These are phyloP conservation scores for Pseudogymnoascus sp. DNA, from an alignment of 2,329 filamentous ascomycete genomes.

Conservation along the genomic window DNA sequence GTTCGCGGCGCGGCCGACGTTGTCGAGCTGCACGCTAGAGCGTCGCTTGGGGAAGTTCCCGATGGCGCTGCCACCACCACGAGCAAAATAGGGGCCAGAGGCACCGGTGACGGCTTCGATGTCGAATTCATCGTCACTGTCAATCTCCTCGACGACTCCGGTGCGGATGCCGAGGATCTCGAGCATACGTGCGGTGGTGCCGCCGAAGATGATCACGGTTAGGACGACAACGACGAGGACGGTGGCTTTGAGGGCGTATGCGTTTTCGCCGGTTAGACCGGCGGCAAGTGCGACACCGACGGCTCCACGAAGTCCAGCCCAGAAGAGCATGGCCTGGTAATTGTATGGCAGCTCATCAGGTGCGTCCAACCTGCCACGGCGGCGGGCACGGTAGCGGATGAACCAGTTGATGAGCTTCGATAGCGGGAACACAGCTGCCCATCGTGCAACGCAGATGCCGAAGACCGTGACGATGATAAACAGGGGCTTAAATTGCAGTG, in stretches of 20 bases:
- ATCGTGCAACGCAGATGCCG: slow-evolving; percentile 86
- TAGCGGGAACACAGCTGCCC: slow-evolving; percentile 89
- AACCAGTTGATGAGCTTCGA: slow-evolving; percentile 88
- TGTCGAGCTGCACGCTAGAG: slow-evolving; percentile 47
- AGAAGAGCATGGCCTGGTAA: slow-evolving; percentile 99
- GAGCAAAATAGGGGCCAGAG: slow-evolving; percentile 67
- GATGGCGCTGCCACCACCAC: slow-evolving; percentile 59
- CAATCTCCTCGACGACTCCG: slow-evolving; percentile 91
- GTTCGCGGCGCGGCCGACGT: slow-evolving; percentile 41
- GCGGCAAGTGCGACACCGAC: slow-evolving; percentile 93
- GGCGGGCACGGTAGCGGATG: slow-evolving; percentile 73
- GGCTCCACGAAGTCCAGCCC: slow-evolving; percentile 90
- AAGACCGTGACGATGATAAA: slow-evolving; percentile 89
- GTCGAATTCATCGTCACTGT: slow-evolving; percentile 97
- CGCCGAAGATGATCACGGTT: slow-evolving; percentile 97
- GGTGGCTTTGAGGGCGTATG: slow-evolving; percentile 77
- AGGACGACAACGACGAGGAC: slow-evolving; percentile 96
- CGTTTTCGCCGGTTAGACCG: slow-evolving; percentile 73
- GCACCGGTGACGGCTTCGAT: slow-evolving; percentile 47
- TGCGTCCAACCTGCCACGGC: slow-evolving; percentile 60
- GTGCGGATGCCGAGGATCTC: slow-evolving; percentile 96
- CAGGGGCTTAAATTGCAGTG: slow-evolving; percentile 83
- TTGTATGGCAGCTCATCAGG: slow-evolving; percentile 86
- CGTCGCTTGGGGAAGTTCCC: slow-evolving; percentile 64
- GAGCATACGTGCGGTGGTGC: slow-evolving; percentile 93